phyloP scores from a whole-genome alignment of 1,284 basidiomycete species.

The Chalciporus sp. region DNA sequence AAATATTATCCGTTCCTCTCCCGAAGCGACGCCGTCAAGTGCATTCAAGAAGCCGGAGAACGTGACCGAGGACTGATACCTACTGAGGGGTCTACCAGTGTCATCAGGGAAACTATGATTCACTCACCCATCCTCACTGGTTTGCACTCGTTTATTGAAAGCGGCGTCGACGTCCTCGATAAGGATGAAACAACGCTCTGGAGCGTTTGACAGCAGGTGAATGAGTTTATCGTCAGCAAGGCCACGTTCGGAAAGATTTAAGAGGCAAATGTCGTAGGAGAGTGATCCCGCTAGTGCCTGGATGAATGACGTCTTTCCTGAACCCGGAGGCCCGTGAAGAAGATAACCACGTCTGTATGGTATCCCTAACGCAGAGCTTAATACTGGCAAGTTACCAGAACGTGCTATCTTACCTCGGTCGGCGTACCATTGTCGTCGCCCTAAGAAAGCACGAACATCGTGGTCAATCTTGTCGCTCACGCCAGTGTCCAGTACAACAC shows the following conservation, averaged over 20 bases:
- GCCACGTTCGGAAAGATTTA: conserved; percentile 96
- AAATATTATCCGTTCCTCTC: conserved; percentile 97
- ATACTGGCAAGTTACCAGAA: conserved; percentile 5
- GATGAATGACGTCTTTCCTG: conserved; percentile 98
- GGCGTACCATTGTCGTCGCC: conserved; percentile 91
- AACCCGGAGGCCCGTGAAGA: conserved; percentile 94
- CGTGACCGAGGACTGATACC: conserved; percentile 92
- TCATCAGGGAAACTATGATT: not conserved
- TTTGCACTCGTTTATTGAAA: conserved; percentile 90
- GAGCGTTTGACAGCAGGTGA: conserved; percentile 90
- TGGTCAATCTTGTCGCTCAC: conserved; percentile 78
- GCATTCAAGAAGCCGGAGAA: conserved; percentile 98
- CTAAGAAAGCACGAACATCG: conserved; percentile 85
- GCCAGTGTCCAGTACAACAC: conserved; percentile 88
- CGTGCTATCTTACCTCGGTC: conserved; percentile 73
- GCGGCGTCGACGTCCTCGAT: conserved; percentile 99
- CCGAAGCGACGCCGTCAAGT: conserved; percentile 95
- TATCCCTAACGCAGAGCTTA: conserved; percentile 68
- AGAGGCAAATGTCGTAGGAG: conserved; percentile 93
- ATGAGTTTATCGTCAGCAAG: conserved; percentile 97
- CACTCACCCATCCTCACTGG: conserved; percentile 83
- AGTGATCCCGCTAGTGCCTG: conserved; percentile 93
- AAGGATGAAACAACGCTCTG: conserved; percentile 89
- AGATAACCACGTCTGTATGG: conserved; percentile 97
- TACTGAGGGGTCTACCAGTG: conserved; percentile 35